phyloP scores from a whole-genome alignment of 495 filamentous ascomycete species.

The Penicillium bialowiezense region DNA sequence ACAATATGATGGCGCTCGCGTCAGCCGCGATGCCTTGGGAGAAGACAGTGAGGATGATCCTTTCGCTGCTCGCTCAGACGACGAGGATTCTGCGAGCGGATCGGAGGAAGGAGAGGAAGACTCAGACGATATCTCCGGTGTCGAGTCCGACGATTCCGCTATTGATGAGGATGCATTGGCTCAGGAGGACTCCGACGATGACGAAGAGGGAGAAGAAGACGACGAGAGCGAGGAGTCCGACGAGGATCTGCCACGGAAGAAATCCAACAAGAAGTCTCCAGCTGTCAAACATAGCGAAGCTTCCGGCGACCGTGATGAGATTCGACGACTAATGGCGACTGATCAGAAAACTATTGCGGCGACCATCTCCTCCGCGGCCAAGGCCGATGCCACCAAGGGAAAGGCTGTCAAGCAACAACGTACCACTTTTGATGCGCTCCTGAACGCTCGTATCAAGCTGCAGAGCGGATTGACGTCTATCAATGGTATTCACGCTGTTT shows the following conservation, averaged over 20 bases:
- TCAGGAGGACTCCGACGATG: constrained; percentile 5
- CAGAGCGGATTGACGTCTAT: constrained; percentile 83
- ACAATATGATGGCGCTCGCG: constrained; percentile 73
- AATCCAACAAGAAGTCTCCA: neutral
- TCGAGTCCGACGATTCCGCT: constrained; percentile 17
- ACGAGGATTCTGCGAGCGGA: neutral
- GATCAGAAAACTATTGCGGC: constrained; percentile 68
- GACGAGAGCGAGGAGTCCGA: constrained; percentile 26
- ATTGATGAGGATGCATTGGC: constrained; percentile 10
- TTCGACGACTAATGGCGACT: constrained; percentile 67
- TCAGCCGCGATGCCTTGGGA: constrained; percentile 70
- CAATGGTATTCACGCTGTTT: constrained; percentile 62
- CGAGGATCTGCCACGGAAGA: constrained; percentile 17
- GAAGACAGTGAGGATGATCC: constrained; percentile 48
- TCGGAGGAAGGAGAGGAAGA: constrained; percentile 17
- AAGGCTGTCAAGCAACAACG: constrained; percentile 79
- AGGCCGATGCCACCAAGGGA: constrained; percentile 80
- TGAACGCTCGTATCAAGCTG: constrained; percentile 83
- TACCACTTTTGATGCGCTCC: constrained; percentile 77
- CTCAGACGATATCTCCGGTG: constrained; percentile 19
- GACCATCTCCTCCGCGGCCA: constrained; percentile 68
- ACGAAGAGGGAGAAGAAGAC: neutral
- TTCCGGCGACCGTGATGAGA: constrained; percentile 48
- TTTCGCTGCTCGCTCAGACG: constrained; percentile 29
- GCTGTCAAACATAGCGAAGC: neutral